These are phyloP conservation scores for Violaceomyces palustris DNA, from an alignment of 1,284 basidiomycete species.

Conservation along the genomic window DNA sequence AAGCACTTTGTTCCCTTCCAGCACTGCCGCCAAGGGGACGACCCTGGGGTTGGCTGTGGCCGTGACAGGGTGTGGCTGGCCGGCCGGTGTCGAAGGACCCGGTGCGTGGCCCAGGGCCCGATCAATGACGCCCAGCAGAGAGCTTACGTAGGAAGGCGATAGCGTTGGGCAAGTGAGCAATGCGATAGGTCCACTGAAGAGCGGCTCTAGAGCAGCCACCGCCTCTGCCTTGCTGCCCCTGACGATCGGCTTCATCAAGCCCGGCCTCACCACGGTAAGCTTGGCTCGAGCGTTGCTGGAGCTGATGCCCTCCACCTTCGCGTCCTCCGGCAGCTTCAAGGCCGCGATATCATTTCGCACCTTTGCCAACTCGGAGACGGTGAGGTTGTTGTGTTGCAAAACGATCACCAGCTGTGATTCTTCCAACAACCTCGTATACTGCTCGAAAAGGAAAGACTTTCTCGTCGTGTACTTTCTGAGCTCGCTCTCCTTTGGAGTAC, in stretches of 20 bases:
- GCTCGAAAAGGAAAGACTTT: conserved; percentile 38
- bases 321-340: conserved; percentile 20
- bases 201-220: conserved; percentile 16
- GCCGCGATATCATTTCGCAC: conserved; percentile 32
- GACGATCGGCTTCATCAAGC: conserved; percentile 24
- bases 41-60: conserved; percentile 31
- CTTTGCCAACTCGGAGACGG: conserved; percentile 31
- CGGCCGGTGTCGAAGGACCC: background rate
- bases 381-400: conserved; percentile 43
- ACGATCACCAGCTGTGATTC: conserved; percentile 33
- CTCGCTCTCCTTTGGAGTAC: too few species aligned
- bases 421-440: conserved; percentile 34
- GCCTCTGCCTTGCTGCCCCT: conserved; percentile 6
- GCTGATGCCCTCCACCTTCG: background rate
- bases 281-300: conserved; percentile 11
- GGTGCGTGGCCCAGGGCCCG: conserved; percentile 27
- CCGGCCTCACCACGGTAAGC: conserved; percentile 32
- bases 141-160: conserved; percentile 34
- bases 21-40: conserved; percentile 36
- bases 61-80: conserved; percentile 4
- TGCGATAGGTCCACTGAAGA: conserved; percentile 38
- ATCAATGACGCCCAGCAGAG: conserved; percentile 36
- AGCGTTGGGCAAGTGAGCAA: conserved; percentile 39
- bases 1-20: conserved; percentile 31
- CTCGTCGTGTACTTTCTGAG: conserved; percentile 19